Evolutionary conservation across 306 rosid species (phyloP).

Genomic region (Luffa aegyptiaca): DNA sequence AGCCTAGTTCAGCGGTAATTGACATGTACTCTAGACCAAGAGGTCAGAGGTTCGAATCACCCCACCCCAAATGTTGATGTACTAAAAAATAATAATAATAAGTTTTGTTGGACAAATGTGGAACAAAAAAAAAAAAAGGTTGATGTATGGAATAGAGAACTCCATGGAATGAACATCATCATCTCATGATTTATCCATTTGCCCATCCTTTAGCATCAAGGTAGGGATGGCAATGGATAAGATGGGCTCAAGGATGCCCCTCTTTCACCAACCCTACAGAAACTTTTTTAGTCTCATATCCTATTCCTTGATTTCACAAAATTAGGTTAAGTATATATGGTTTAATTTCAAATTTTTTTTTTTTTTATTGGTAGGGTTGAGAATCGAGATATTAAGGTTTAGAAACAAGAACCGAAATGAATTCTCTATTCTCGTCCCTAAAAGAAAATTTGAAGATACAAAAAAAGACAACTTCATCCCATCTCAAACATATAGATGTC

Average conservation of each 20-base stretch:
- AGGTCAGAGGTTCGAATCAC: no score
- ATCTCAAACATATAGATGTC: no score
- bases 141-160: neutral
- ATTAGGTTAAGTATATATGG: neutral
- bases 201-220: neutral
- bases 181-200: neutral
- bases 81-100: no score
- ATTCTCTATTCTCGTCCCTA: neutral
- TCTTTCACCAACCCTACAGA: neutral
- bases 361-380: neutral
- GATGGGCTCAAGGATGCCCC: neutral
- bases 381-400: no score
- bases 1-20: no score
- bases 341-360: neutral
- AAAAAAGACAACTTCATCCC: no score
- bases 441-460: neutral
- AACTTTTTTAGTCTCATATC: neutral
- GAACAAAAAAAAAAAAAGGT: neutral
- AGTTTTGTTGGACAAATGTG: neutral
- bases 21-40: no score
- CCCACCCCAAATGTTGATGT: no score
- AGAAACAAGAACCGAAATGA: no score
- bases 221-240: neutral
- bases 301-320: neutral
- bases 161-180: neutral